A percentile compares a stretch with the other conserved stretches of the same genome.
Evolutionary conservation across 352 stramenopile genomes (phyloP).

Genomic region (Plasmopara halstedii): DNA sequence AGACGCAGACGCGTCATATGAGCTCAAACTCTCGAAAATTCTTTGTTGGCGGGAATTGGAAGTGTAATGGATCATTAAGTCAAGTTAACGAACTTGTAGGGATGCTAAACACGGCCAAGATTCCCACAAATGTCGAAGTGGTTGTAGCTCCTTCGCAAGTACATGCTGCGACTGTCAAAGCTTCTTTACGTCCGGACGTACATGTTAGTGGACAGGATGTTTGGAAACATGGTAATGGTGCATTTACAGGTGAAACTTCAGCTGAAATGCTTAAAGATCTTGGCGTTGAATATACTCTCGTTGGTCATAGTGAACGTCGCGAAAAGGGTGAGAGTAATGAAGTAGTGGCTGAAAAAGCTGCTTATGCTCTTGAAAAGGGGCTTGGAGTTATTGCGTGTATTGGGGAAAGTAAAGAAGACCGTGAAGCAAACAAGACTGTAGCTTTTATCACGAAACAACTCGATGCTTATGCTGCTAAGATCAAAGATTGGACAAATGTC

Average conservation of each 20-base stretch:
- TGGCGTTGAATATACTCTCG: constrained; percentile 92
- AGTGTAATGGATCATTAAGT: constrained; percentile 88
- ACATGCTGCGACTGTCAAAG: constrained; percentile 56
- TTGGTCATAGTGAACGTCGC: constrained; percentile 95
- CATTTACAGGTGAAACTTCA: constrained; percentile 96
- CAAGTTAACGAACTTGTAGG: constrained; percentile 50
- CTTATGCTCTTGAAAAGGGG: constrained; percentile 89
- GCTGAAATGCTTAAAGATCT: constrained; percentile 96
- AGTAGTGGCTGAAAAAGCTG: constrained; percentile 91
- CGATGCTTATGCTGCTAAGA: constrained; percentile 75
- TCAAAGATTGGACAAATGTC: constrained; percentile 92
- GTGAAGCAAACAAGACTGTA: constrained; percentile 90
- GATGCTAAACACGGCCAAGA: constrained; percentile 57
- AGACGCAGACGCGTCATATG: constrained; percentile 51
- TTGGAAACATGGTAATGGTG: constrained; percentile 93
- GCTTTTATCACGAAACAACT: constrained; percentile 92
- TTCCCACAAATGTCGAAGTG: constrained; percentile 53
- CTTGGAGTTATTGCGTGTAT: constrained; percentile 96
- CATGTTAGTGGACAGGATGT: constrained; percentile 90
- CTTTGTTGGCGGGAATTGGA: constrained; percentile 99
- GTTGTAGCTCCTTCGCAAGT: constrained; percentile 95
- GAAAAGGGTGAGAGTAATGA: constrained; percentile 89
- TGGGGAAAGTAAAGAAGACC: constrained; percentile 93
- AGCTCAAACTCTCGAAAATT: constrained; percentile 88
- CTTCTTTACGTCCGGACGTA: constrained; percentile 47